Conservation (phyloP, 2,329 filamentous ascomycete genomes). For the Gnomoniopsis sp. region DNA sequence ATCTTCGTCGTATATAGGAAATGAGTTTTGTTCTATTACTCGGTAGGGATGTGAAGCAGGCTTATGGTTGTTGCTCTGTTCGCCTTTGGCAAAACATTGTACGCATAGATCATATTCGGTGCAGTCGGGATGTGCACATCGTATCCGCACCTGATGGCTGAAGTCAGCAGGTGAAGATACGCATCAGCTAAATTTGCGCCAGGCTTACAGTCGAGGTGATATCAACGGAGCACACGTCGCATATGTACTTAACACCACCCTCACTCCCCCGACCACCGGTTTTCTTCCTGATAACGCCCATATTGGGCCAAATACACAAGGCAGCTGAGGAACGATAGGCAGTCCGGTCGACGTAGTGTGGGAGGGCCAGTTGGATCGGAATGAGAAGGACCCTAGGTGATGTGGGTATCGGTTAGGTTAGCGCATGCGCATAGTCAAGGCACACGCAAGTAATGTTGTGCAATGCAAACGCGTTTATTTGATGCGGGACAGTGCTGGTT, state of each 20-base stretch:
- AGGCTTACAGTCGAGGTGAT: slow-evolving; percentile 87
- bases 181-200: not conserved
- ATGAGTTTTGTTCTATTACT: slow-evolving; percentile 97
- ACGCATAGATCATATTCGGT: slow-evolving; percentile 97
- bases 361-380: not conserved
- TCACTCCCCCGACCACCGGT: slow-evolving; percentile 81
- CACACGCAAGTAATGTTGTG: not conserved
- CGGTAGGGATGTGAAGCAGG: slow-evolving; percentile 83
- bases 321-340: not conserved
- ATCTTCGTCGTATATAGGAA: slow-evolving; percentile 89
- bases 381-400: not conserved
- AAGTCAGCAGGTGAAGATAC: not conserved
- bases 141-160: slow-evolving; percentile 74
- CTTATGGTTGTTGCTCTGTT: slow-evolving; percentile 78
- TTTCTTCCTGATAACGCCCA: slow-evolving; percentile 97
- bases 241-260: slow-evolving; percentile 91
- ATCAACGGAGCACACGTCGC: slow-evolving; percentile 93
- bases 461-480: not conserved
- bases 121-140: slow-evolving; percentile 79
- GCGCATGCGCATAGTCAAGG: no score
- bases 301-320: slow-evolving; percentile 33
- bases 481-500: not conserved
- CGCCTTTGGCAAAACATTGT: slow-evolving; percentile 83
- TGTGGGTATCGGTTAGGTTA: not conserved
- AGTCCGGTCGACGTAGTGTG: not conserved